Evolutionary conservation across 169 alveolate genomes (phyloP).

Genomic region (Sarcocystis neurona): DNA sequence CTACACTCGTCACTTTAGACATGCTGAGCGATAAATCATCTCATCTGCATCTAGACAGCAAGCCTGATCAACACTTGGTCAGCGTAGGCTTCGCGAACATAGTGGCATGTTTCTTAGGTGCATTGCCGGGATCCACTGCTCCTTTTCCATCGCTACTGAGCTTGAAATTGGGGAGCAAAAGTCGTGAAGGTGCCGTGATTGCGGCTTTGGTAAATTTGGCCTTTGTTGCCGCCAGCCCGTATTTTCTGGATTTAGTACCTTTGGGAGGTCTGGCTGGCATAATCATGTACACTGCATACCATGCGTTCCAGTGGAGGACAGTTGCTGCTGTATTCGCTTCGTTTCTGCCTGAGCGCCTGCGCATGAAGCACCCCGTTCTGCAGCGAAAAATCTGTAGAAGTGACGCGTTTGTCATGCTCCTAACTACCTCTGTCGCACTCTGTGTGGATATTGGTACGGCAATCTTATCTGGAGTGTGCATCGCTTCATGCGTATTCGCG

Average conservation of each 20-base stretch:
- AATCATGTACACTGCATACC: conserved; percentile 38
- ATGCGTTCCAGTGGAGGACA: conserved; percentile 37
- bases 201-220: conserved; percentile 23
- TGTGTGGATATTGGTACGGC: conserved; percentile 39
- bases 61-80: conserved; percentile 25
- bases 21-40: conserved; percentile 7
- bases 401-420: conserved; percentile 43
- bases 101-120: conserved; percentile 41
- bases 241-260: conserved; percentile 33
- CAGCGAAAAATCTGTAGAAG: conserved; percentile 23
- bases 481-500: conserved; percentile 33
- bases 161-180: conserved; percentile 19
- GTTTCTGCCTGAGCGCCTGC: conserved; percentile 9
- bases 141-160: conserved; percentile 36
- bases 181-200: conserved; percentile 27
- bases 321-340: conserved; percentile 34
- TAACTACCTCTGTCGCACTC: conserved; percentile 17
- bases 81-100: conserved; percentile 37
- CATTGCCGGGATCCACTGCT: conserved; percentile 48
- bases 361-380: conserved; percentile 4
- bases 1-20: conserved; percentile 40
- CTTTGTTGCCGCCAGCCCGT: conserved; percentile 22
- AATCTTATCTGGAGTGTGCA: conserved; percentile 26
- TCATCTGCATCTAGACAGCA: neutral
- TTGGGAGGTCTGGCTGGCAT: conserved; percentile 50